Evolutionary conservation across 2,329 filamentous ascomycete species (phyloP).

Genomic region (Penicillium aurantiogriseum): DNA sequence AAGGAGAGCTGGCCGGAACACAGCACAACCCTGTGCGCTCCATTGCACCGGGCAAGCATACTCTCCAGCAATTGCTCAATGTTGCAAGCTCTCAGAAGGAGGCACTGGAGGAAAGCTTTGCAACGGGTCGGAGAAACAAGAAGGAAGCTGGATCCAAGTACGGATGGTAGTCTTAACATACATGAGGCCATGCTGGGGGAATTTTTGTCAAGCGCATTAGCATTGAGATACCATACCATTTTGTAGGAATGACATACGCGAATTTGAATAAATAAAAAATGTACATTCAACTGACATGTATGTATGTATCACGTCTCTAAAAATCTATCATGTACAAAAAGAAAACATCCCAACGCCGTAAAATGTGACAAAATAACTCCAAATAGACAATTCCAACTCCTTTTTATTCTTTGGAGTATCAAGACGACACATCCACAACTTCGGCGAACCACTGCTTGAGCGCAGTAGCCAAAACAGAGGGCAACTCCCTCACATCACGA

Average conservation of each 20-base stretch:
- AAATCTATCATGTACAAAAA: slow-evolving; percentile 17
- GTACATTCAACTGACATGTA: slow-evolving; percentile 5
- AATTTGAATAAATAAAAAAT: slow-evolving; percentile 1
- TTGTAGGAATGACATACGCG: background rate
- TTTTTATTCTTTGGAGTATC: slow-evolving; percentile 16
- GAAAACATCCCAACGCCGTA: slow-evolving; percentile 9
- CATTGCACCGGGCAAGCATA: slow-evolving; percentile 86
- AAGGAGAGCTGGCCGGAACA: slow-evolving; percentile 44
- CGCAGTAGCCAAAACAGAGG: slow-evolving; percentile 79
- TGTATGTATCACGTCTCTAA: slow-evolving; percentile 2
- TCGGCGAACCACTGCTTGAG: slow-evolving; percentile 94
- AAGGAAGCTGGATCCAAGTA: slow-evolving; percentile 79
- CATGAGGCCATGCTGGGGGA: background rate
- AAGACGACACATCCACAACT: slow-evolving; percentile 52
- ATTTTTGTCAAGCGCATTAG: slow-evolving; percentile 8
- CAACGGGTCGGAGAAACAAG: slow-evolving; percentile 72
- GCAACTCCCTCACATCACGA: slow-evolving; percentile 85
- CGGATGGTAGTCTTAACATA: slow-evolving; percentile 62
- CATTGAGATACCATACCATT: slow-evolving; percentile 15
- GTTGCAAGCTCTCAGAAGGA: slow-evolving; percentile 79
- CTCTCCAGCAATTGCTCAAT: slow-evolving; percentile 79
- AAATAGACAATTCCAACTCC: slow-evolving; percentile 15
- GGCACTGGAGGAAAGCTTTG: slow-evolving; percentile 89
- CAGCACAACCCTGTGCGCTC: slow-evolving; percentile 79
- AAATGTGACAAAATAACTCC: slow-evolving; percentile 22